Percentiles rank a stretch among this genome's conserved stretches.
Evolutionary conservation across 345 rosid species (phyloP).

Genomic region (Trapa bicornis): DNA sequence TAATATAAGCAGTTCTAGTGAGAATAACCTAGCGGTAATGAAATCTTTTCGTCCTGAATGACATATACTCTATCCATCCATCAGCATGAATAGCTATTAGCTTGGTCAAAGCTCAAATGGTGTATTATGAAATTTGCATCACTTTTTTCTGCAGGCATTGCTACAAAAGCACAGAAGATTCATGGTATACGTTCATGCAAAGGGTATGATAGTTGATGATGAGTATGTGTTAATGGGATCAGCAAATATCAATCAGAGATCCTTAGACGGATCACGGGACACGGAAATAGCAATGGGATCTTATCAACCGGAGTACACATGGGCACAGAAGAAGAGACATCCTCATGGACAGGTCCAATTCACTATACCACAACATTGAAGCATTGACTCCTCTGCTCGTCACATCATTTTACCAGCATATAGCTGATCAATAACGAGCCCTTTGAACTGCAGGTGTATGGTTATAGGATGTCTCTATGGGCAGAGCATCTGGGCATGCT

Average conservation of each 20-base stretch:
- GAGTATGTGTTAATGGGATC: constrained; percentile 58
- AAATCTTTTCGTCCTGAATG: too few species aligned
- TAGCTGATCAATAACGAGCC: too few species aligned
- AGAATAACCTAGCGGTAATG: constrained; percentile 29
- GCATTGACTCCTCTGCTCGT: too few species aligned
- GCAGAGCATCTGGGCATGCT: constrained; percentile 43
- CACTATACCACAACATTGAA: too few species aligned
- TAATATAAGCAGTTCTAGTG: constrained; percentile 17
- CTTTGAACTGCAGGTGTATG: constrained; percentile 35
- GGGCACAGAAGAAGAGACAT: constrained; percentile 35
- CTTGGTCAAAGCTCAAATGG: not conserved
- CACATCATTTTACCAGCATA: too few species aligned
- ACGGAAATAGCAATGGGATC: constrained; percentile 69
- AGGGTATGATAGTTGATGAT: constrained; percentile 68
- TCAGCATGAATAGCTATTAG: not conserved
- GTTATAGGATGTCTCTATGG: constrained; percentile 15
- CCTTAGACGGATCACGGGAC: constrained; percentile 72
- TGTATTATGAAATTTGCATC: not conserved
- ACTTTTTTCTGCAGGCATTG: constrained; percentile 21
- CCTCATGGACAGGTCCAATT: constrained; percentile 43
- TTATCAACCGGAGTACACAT: constrained; percentile 48
- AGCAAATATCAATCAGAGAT: constrained; percentile 69
- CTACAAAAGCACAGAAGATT: constrained; percentile 36
- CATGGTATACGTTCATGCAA: constrained; percentile 67
- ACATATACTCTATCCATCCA: not conserved